Evolutionary conservation across 192 early-diverging fungal genomes (phyloP).

Genomic region (Mortierella claussenii): DNA sequence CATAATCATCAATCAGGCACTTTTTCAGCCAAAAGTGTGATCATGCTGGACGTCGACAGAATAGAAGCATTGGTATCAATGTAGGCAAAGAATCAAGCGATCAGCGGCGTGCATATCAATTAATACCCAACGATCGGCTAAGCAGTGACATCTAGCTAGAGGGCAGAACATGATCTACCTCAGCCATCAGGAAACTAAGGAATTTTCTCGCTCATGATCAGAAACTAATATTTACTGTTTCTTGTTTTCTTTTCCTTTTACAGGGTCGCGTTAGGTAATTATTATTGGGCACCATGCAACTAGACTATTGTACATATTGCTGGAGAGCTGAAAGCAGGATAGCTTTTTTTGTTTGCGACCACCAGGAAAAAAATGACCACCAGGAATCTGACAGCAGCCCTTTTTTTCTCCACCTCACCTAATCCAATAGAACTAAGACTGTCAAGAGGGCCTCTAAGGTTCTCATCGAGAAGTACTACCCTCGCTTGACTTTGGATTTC

Average conservation of each 20-base stretch:
- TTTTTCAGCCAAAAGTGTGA: too few species aligned
- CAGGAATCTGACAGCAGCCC: background rate
- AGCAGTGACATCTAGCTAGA: too few species aligned
- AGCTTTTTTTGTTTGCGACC: background rate
- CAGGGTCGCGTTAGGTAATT: slow-evolving; percentile 55
- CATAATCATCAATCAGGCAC: too few species aligned
- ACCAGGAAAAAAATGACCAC: too few species aligned
- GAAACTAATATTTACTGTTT: background rate
- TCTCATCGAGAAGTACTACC: slow-evolving; percentile 99
- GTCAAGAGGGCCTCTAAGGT: slow-evolving; percentile 99
- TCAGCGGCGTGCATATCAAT: too few species aligned
- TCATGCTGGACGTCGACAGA: too few species aligned
- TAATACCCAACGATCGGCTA: too few species aligned
- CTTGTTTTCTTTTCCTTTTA: background rate
- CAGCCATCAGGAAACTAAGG: background rate
- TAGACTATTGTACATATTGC: too few species aligned
- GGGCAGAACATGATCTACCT: background rate
- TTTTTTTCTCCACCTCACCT: background rate
- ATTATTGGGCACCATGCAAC: background rate
- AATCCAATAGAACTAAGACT: slow-evolving; percentile 88
- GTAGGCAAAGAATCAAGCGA: too few species aligned
- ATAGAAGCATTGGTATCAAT: too few species aligned
- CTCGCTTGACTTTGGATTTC: slow-evolving; percentile 98
- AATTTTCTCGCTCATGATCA: background rate
- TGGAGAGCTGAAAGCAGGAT: too few species aligned